Base-by-base conservation (phyloP, 2,329 filamentous ascomycete species). In the Reticulascus tulasneorum region DNA sequence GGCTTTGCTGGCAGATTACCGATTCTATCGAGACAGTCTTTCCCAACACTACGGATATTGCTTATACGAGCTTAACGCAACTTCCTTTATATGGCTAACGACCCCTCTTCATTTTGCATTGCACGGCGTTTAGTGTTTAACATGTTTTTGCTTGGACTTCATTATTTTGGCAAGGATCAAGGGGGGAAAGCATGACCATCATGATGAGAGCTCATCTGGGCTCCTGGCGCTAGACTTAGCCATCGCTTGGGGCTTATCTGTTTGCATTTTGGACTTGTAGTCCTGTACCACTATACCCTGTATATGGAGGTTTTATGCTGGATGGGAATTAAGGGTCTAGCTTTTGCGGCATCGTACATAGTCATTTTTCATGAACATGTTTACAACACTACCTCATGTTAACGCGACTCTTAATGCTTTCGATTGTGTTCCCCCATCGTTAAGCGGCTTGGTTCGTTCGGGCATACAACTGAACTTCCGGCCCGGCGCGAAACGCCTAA, bases 1-100 rank as follows among this genome's bases (percentile, higher is more conserved):
- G 28, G 16, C 31, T 21, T 5, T 32, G 49, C 19, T 65, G 61
- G 60, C 57, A 61, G 33, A 58, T 64, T n/a, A 44, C 42, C 12
- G 53, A 54, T 33, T 54, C 62, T 2, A 54, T 64, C 13, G 56
- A 59, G 38, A 49, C 48, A 29, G 45, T 50, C 12, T 60, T 64
- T 45, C 60, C 62, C 5, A 52, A 53, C 29, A 54, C 58, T 21
- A 60, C 62, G 61, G 62, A 65, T 35, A 52, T 55, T 28, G 49
- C 64, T 23, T 65, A 64, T 40, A 26, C 16, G 16, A 29, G 31
- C 31, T 35, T 23, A 42, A 33, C n/a, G 28, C 27, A 30, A 31
- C 27, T 17, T 21, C 16, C 19, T 23, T 28, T 15, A 13, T 38
- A 35, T n/a, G n/a, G n/a, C n/a, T n/a, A n/a, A n/a, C n/a, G n/a